Evolutionary conservation across 2,329 filamentous ascomycete species (phyloP).

Genomic region (Metarhizium humberi): DNA sequence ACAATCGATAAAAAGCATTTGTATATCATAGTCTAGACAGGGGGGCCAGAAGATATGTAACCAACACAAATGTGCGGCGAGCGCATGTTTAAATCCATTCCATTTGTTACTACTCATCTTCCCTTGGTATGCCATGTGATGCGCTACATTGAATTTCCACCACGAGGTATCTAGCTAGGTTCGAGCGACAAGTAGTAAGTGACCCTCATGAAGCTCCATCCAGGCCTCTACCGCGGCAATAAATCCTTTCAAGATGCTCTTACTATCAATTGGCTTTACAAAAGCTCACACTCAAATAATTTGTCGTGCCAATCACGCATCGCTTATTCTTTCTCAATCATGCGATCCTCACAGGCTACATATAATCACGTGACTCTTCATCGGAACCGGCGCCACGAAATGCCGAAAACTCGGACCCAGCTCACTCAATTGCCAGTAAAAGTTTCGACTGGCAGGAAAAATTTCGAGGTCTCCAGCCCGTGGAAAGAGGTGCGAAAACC

Average conservation of each 20-base stretch:
- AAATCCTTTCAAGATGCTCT: too few relatives aligned
- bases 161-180: too few relatives aligned
- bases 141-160: too few relatives aligned
- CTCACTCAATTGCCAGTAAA: conserved; percentile 19
- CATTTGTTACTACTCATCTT: conserved; percentile 8
- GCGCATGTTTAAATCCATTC: conserved; percentile 11
- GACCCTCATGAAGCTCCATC: too few relatives aligned
- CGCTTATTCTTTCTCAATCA: not conserved
- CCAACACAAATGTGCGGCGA: conserved; percentile 1
- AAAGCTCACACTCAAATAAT: not conserved
- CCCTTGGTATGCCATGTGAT: too few relatives aligned
- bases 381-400: conserved; percentile 22
- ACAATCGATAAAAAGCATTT: conserved; percentile 12
- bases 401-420: conserved; percentile 17
- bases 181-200: too few relatives aligned
- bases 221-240: too few relatives aligned
- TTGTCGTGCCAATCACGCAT: not conserved
- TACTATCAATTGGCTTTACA: not conserved
- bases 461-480: conserved; percentile 18
- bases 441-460: conserved; percentile 19
- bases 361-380: conserved; percentile 6
- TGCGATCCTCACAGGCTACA: not conserved
- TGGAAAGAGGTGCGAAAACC: conserved; percentile 1
- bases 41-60: conserved; percentile 26
- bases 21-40: conserved; percentile 34